phyloP scores from a whole-genome alignment of 148 eudicot genomes.

The Simmondsia chinensis region DNA sequence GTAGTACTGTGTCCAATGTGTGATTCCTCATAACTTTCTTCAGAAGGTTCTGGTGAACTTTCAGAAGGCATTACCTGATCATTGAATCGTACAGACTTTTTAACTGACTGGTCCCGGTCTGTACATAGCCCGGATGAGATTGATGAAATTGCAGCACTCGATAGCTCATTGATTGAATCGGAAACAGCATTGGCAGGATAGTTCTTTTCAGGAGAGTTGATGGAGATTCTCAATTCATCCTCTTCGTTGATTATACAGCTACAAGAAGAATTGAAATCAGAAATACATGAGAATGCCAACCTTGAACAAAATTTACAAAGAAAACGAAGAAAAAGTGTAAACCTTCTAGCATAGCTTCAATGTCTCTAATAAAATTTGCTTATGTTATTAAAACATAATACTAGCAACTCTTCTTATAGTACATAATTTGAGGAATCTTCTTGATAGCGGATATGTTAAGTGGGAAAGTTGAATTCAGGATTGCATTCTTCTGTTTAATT shows the following conservation, averaged over 20 bases:
- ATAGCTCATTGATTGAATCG: constrained; percentile 2
- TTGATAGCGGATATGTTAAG: too few relatives aligned
- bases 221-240: constrained; percentile 7
- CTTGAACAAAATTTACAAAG: too few relatives aligned
- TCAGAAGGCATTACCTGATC: constrained; percentile 19
- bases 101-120: constrained; percentile 20
- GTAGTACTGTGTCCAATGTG: constrained; percentile 18
- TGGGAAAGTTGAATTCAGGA: too few relatives aligned
- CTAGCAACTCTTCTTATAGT: too few relatives aligned
- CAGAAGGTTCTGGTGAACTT: constrained; percentile 32
- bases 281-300: too few relatives aligned
- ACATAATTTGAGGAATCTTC: too few relatives aligned
- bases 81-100: constrained; percentile 35
- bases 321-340: too few relatives aligned
- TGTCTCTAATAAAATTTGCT: too few relatives aligned
- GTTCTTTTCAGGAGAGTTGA: constrained; percentile 13
- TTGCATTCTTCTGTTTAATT: too few relatives aligned
- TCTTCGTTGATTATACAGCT: constrained; percentile 21
- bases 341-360: too few relatives aligned
- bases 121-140: constrained; percentile 7
- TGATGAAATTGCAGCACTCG: constrained; percentile 11
- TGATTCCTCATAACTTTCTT: constrained; percentile 26
- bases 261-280: background rate
- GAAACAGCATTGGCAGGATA: constrained; percentile 6
- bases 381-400: too few relatives aligned